A percentile compares a stretch with the other conserved stretches of the same genome.
Evolutionary conservation across 768 basidiomycete genomes (phyloP).

Genomic region (Leccinum pellstonianum): DNA sequence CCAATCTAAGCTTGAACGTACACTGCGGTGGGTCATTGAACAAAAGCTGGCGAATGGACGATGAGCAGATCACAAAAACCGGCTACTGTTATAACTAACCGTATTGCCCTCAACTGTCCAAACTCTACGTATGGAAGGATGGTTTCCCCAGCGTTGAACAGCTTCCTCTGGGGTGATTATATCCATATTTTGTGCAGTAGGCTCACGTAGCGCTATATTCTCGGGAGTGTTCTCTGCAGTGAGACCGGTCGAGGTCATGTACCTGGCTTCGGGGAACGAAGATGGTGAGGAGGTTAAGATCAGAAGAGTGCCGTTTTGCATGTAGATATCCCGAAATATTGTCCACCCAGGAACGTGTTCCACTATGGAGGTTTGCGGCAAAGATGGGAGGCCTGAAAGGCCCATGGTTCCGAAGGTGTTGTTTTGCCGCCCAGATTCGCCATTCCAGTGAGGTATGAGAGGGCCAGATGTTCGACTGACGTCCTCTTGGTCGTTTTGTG

Average conservation of each 20-base stretch:
- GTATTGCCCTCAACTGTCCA: slow-evolving; percentile 73
- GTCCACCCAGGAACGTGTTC: slow-evolving; percentile 85
- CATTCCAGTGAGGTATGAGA: not conserved
- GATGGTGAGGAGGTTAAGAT: slow-evolving; percentile 53
- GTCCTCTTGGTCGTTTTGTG: slow-evolving; percentile 5
- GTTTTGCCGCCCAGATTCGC: not conserved
- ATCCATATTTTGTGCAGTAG: slow-evolving; percentile 60
- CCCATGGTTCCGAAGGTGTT: not conserved
- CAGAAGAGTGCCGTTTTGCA: slow-evolving; percentile 79
- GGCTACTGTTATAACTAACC: slow-evolving; percentile 38
- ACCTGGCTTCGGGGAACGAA: slow-evolving; percentile 44
- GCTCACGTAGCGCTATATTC: slow-evolving; percentile 65
- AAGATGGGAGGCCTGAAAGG: slow-evolving; percentile 10
- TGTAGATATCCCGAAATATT: slow-evolving; percentile 77
- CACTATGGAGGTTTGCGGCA: slow-evolving; percentile 56
- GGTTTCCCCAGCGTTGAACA: slow-evolving; percentile 54
- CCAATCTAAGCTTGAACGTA: slow-evolving; percentile 13
- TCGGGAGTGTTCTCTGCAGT: slow-evolving; percentile 57
- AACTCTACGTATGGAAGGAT: slow-evolving; percentile 47
- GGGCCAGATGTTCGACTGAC: slow-evolving; percentile 2
- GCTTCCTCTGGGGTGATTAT: slow-evolving; percentile 64
- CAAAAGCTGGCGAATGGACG: slow-evolving; percentile 39
- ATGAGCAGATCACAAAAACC: slow-evolving; percentile 3
- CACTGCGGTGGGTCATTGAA: slow-evolving; percentile 72
- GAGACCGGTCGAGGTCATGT: slow-evolving; percentile 71